phyloP scores from a whole-genome alignment of 495 filamentous ascomycete genomes.

The Penicillium diatomitis region DNA sequence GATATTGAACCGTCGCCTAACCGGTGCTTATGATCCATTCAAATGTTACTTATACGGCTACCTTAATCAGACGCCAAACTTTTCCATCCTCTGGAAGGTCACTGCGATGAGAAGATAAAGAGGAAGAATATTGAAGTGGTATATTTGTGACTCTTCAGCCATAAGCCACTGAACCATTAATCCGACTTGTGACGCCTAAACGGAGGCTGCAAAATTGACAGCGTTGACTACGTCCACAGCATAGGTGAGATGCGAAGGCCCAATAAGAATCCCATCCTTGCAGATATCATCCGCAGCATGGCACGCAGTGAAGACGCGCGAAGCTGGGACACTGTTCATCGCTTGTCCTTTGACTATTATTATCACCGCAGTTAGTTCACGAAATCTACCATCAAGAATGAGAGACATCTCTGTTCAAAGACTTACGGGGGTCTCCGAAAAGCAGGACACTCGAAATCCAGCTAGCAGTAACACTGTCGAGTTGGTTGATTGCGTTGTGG shows the following conservation, averaged over 20 bases:
- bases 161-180: too few relatives aligned
- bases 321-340: not conserved
- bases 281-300: conserved; percentile 28
- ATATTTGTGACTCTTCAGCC: too few relatives aligned
- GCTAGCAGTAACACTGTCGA: conserved; percentile 10
- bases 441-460: conserved; percentile 23
- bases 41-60: too few relatives aligned
- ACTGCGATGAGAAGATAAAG: too few relatives aligned
- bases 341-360: not conserved
- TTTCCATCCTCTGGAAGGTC: too few relatives aligned
- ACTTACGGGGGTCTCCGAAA: conserved; percentile 25
- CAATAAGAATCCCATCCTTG: conserved; percentile 16
- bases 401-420: not conserved
- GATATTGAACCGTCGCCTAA: too few relatives aligned
- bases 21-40: too few relatives aligned
- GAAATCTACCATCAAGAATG: too few relatives aligned
- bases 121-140: too few relatives aligned
- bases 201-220: not conserved
- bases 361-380: too few relatives aligned
- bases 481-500: conserved; percentile 3
- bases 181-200: not conserved
- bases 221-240: conserved; percentile 1
- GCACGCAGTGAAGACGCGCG: conserved; percentile 23
- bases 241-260: conserved; percentile 19
- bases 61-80: too few relatives aligned